Conservation (phyloP, 1,284 basidiomycete species). For the Pterula multifida region DNA sequence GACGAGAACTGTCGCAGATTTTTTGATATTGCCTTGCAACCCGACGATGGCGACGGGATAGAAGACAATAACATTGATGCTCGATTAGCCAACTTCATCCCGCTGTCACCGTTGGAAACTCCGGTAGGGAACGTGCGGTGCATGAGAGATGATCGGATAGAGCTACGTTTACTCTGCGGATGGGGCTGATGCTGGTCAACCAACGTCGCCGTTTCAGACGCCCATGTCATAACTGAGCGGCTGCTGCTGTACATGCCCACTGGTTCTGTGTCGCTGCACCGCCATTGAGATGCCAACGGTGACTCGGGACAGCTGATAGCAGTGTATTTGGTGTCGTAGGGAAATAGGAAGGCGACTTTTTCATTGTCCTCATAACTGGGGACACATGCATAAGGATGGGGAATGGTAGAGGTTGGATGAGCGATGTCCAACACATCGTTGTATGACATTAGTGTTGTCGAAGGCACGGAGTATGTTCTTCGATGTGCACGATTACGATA, state of each 20-base stretch:
- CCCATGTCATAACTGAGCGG: not conserved
- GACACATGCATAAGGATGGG: not conserved
- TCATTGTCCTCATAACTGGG: not conserved
- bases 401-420: not conserved
- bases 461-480: slow-evolving; percentile 3
- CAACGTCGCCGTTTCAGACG: not conserved
- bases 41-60: not conserved
- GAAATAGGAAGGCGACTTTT: not conserved
- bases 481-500: slow-evolving; percentile 11
- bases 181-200: not conserved
- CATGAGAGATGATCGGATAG: too few species aligned
- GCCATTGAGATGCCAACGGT: not conserved
- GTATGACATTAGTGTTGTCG: slow-evolving; percentile 6
- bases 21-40: not conserved
- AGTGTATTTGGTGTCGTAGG: not conserved
- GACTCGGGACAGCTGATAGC: not conserved
- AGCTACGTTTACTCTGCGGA: too few species aligned
- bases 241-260: not conserved
- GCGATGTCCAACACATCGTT: not conserved
- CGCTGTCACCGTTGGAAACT: not conserved
- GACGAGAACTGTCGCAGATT: not conserved
- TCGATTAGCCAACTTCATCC: not conserved
- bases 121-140: too few species aligned
- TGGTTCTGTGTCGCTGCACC: not conserved
- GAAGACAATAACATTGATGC: not conserved